Base-by-base conservation (phyloP, 371 early-diverging fungal species). In the Syncephalastrum monosporum region DNA sequence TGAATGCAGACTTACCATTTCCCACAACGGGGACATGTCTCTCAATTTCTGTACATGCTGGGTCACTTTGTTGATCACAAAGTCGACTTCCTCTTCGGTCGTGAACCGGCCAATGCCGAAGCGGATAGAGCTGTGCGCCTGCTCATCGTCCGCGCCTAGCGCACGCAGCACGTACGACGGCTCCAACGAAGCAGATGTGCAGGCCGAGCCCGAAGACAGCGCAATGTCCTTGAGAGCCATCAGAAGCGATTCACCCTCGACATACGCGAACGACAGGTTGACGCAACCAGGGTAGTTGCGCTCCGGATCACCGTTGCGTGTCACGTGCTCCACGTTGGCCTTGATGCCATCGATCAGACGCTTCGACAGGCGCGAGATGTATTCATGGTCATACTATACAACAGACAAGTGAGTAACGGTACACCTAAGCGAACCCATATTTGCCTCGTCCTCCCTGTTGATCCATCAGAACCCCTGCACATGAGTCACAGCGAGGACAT, bases 71-170 rank as follows among this genome's bases (percentile, higher is more conserved):
- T 91, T 82, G 21, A 94, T 82, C 5, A 96, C 95, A 73, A 87
- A 91, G 57, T 99, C 96, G 42, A 99, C 86, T 72, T 99, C 99
- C 55, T 88, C 87, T 59, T 97, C 92, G 12, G 97, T 98, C 24
- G 99, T 99, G 74, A 99, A 99, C 60, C 99, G 79, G 42, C 99
- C 99, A 61, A 99, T 92, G 50, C 99, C 99, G 72, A 99, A 99
- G 53, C 99, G 88, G 59, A 99, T 98, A 12, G 94, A 94, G 51
- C 93, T 92, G 68, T 99, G 99, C 15, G 99, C 99, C 84, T 96
- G 88, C 57, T 99, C 99, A 57, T 99, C 99, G 45, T 96, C 95
- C 13, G 97, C 95, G 41, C 99, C 99, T 23, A 99, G 76, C 23
- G 99, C 99, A 53, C 99, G 91, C 25, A 99, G 82, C 15, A 99